Base-by-base conservation (phyloP, 805 yeast species). In the Komagataella pseudopastoris region DNA sequence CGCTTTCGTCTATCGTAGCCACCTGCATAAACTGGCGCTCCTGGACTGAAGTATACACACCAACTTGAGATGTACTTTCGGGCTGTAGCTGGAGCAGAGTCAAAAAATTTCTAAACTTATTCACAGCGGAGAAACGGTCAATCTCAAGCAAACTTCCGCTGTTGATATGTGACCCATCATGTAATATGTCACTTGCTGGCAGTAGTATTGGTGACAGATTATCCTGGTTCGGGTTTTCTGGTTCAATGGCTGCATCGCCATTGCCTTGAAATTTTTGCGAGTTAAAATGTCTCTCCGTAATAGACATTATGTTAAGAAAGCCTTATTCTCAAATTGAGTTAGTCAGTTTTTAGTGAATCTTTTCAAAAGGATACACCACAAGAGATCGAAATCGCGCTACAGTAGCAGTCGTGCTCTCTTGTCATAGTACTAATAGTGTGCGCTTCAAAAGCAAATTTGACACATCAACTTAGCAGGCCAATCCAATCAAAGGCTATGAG, bases 11-110 rank as follows among this genome's bases (percentile, higher is more conserved):
- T 8, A 78, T 61, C 1, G 83, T 78, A 56, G 77, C 77, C 23
- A 82, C 82, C 1, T 83, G 83, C 4, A 72, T 59, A 57, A 74
- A 78, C 55, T 77, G 81, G 49, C 78, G 67, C 57, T 78, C 82
- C 30, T 60, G 57, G 8, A 66, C 61, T 49, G 64, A 63, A 20
- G 66, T 60, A 50, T 63, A 59, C 4, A 50, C 53, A 46, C 49
- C 61, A 62, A 56, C 56, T 24, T 53, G 56, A 49, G 56, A 61
- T 3, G 74, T 74, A 44, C 63, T 65, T 20, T 64, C 63, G 56
- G 65, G 43, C 70, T 56, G 50, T 66, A 63, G 49, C 56, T 63
- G 53, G 61, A 59, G 51, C 59, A 60, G 17, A 23, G 12, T 46
- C 36, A 7, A 51, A 14, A 12, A 46, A 45, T 14, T 54, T 39